Evolutionary conservation across 2,329 filamentous ascomycete species (phyloP).

Genomic region (Aspergillus tanneri): DNA sequence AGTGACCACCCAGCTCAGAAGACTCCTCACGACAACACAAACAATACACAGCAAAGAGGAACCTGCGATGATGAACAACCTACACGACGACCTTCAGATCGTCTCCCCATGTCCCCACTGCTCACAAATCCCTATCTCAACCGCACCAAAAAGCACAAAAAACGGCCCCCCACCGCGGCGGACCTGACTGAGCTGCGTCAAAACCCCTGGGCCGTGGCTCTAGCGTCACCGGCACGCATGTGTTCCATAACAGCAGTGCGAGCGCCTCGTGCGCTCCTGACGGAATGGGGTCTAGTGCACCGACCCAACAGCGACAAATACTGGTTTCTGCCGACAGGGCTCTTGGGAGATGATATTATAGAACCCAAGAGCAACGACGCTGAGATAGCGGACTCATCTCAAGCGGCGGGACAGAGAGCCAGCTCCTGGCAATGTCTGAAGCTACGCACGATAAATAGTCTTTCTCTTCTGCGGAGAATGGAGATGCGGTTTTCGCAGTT

Average conservation of each 20-base stretch:
- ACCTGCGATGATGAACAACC: not conserved
- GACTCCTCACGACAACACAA: not conserved
- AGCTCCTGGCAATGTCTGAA: constrained; percentile 18
- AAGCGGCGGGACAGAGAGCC: not conserved
- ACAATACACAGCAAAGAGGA: not conserved
- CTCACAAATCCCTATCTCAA: constrained; percentile 24
- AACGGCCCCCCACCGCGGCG: constrained; percentile 20
- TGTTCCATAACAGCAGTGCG: constrained; percentile 35
- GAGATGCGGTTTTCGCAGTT: constrained; percentile 15
- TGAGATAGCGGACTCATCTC: not conserved
- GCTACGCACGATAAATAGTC: constrained; percentile 30
- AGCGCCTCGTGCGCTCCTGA: constrained; percentile 35
- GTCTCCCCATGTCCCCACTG: constrained; percentile 39
- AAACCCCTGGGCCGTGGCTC: constrained; percentile 44
- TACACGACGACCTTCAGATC: constrained; percentile 27
- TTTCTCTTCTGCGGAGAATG: constrained; percentile 25
- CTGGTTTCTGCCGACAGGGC: constrained; percentile 36
- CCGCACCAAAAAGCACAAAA: constrained; percentile 26
- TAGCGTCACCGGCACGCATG: constrained; percentile 38
- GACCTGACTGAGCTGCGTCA: constrained; percentile 31
- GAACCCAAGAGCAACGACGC: not conserved
- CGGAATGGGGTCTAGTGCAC: constrained; percentile 38
- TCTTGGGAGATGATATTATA: constrained; percentile 34
- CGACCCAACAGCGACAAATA: constrained; percentile 24
- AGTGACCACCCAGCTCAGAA: not conserved